Evolutionary conservation across 192 early-diverging fungal genomes (phyloP), one percentile per base, ranked within the genome.

Genomic region (Dimargaris verticillata): DNA sequence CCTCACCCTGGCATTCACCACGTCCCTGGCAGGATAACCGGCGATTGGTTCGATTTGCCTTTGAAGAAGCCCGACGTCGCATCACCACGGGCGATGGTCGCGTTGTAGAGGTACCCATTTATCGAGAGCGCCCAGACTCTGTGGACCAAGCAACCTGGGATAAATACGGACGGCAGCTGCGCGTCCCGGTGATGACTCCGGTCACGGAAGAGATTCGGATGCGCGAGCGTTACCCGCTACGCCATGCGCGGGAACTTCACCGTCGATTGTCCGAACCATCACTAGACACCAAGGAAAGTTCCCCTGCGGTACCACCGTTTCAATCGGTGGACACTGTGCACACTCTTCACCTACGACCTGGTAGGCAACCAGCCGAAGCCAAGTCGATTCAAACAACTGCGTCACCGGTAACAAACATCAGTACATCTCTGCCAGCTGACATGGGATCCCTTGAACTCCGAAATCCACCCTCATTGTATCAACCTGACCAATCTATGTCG

Each of bases 21-120:
- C 33, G 33, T 38, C 33, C 33, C 33, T 38, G 33, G 33, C 33
- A 38, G 33, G 57, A 59, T 43, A 59, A 59, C 38, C 57, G 25
- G 42, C 57, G 57, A 15, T 38, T 59, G 6, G 57, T 59, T 22
- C 24, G 29, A 10, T 59, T 59, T 43, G 57, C 57, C 17, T 59
- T 59, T 43, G 57, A 59, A 43, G 57, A 41, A 44, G 57, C 57
- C 41, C 57, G 57, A n/a, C 57, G 57, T 29, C 57, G 57, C 41
- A 44, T 59, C 12, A 43, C 41, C 17, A 44, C 57, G 5, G 42
- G 42, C 18, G 57, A 59, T 25, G 57, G 57, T 24, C 38, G 42
- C 20, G 29, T 33, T 5, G 41, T 59, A 6, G 57, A 43, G 43
- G 38, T 59, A 11, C 41, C 57, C n/a, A 11, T 59, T 17, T 3